Percentiles rank a stretch among this genome's conserved stretches.
Evolutionary conservation across 2,329 filamentous ascomycete genomes (phyloP).

Genomic region (Colletotrichum echinochloae): DNA sequence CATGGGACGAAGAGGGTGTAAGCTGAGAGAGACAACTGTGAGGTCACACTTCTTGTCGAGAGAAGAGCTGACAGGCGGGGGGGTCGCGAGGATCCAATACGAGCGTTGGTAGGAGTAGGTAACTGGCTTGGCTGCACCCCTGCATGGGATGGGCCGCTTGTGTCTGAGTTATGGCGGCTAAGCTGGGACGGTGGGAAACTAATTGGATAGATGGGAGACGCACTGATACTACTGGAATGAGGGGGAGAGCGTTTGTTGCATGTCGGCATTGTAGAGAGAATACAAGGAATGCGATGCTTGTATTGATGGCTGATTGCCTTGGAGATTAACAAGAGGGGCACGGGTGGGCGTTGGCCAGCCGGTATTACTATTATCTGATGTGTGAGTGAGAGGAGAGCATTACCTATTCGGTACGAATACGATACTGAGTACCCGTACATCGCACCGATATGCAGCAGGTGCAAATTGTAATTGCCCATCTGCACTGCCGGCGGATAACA

Average conservation of each 20-base stretch:
- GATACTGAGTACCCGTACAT: no score
- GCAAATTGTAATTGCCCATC: constrained; percentile 11
- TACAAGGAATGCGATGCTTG: constrained; percentile 9
- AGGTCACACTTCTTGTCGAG: constrained; percentile 11
- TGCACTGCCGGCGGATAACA: constrained; percentile 9
- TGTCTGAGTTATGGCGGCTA: constrained; percentile 32
- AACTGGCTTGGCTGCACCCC: background rate
- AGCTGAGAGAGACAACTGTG: background rate
- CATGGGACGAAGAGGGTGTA: background rate
- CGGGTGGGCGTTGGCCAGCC: no score
- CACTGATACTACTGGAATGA: constrained; percentile 11
- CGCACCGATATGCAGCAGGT: background rate
- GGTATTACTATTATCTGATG: background rate
- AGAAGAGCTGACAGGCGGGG: background rate
- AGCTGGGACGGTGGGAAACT: constrained; percentile 3
- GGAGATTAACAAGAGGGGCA: no score
- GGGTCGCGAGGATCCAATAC: constrained; percentile 21
- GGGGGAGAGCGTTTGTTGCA: background rate
- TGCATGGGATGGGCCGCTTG: constrained; percentile 16
- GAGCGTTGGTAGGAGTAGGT: constrained; percentile 2
- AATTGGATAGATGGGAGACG: background rate
- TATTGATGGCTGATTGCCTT: background rate
- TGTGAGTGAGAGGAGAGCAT: no score
- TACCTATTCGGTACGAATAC: no score
- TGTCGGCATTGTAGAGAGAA: no score